Evolutionary conservation across 305 asterid genomes (phyloP), one percentile per base, ranked within the genome.

Genomic region (Fraxinus baroniana): DNA sequence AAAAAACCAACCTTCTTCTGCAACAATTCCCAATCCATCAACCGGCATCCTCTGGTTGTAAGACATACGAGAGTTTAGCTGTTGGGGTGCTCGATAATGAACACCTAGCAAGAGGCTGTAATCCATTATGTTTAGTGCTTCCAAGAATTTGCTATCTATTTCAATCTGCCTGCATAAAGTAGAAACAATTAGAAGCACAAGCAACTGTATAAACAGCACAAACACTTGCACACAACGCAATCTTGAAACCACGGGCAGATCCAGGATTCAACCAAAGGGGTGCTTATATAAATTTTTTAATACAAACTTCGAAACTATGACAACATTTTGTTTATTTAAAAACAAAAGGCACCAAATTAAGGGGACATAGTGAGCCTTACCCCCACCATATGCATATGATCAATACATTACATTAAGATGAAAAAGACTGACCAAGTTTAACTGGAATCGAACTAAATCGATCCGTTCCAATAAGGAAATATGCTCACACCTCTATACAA

Each of bases 41-140:
- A 68, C 87, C 0, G 88, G 84, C 79, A 87, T 83, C 49, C 89
- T 93, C 81, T 76, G 89, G 85, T 91, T 90, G 76, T 84, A 77
- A 28, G 97, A 87, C 86, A 90, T 87, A 57, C 88, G 90, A 77
- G 98, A 89, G 64, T 90, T 92, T 20, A 92, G 92, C 86, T 93
- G 97, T 81, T 92, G 98, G 17, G 99, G 99, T 62, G 99, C 98
- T 76, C 99, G 91, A 86, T 94, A 94, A 85, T 96, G 98, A 83
- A 96, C 98, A 75, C 99, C 99, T 15, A 96, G 90, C 90, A 95
- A 90, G 80, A 97, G 93, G 90, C 99, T 97, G 88, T 97, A 97
- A 87, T 97, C 99, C 98, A 97, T 97, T 79, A 97, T 92, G 90
- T 91, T 89, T 88, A 91, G 96, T 77, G 92, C 91, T 86, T 93